Base-by-base conservation (phyloP, 2,329 filamentous ascomycete species). In the Calonectria pauciramosa region DNA sequence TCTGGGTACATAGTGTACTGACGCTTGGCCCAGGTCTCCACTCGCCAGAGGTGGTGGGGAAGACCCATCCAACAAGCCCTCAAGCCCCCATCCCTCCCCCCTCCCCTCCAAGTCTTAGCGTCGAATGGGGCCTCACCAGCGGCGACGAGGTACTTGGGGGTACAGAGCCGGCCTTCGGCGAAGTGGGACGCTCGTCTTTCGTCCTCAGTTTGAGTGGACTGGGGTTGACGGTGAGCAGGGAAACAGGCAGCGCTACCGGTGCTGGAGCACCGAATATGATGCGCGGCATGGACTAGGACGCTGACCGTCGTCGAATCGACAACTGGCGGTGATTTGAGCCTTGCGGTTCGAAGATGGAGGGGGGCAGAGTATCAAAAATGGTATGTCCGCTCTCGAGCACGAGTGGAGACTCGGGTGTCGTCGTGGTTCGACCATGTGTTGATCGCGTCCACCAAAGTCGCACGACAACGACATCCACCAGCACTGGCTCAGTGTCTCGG, bases 401-500 rank as follows among this genome's bases (percentile, higher is more conserved):
- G n/a, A 68, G 79, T 81, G 79, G 78, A 76, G 76, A 71, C 67
- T 64, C 60, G 59, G 60, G 70, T 66, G 71, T 47, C 72, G 70
- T 67, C 72, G 76, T 81, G 79, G 78, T 80, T 77, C 80, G 79
- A 80, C 74, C 77, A 80, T 77, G 67, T 75, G 79, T 80, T 80
- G 76, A 78, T 79, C 78, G 54, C 34, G 63, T 77, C 74, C 72
- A 68, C 38, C 56, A 66, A 74, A 79, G 77, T 81, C 80, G 79
- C 78, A 80, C 79, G 80, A 81, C 79, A 79, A 76, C 69, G 70
- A 56, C 74, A 65, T 70, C 79, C 71, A 75, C 68, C 68, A 63
- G 56, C 56, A 77, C 67, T 63, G 73, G 65, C 51, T 32, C 69
- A 68, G 65, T 72, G 65, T 71, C 49, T 74, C 75, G 67, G 70